A percentile compares a stretch with the other conserved stretches of the same genome.
These are phyloP conservation scores for Neurospora sp. DNA, from an alignment of 495 filamentous ascomycete species.

Conservation along the genomic window DNA sequence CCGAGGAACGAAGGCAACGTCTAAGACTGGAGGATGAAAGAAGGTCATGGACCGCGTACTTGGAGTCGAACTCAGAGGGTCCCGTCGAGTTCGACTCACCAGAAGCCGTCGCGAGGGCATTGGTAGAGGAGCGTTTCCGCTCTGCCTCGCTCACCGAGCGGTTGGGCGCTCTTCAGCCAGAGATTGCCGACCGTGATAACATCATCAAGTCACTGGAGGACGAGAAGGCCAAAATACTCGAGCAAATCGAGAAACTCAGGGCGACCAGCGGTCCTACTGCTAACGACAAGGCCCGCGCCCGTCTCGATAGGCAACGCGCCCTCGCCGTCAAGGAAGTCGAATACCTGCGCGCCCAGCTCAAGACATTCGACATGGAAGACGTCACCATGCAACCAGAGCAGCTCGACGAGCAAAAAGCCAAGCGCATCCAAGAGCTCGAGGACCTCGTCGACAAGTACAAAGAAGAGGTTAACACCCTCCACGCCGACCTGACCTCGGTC, in stretches of 20 bases:
- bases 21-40: constrained; percentile 84
- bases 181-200: constrained; percentile 70
- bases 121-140: constrained; percentile 73
- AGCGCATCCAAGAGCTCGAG: constrained; percentile 74
- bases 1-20: constrained; percentile 68
- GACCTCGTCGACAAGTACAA: constrained; percentile 80
- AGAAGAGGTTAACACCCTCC: constrained; percentile 63
- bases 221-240: constrained; percentile 49
- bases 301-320: constrained; percentile 68
- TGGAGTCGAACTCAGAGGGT: constrained; percentile 47
- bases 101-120: constrained; percentile 74
- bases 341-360: constrained; percentile 84
- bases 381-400: constrained; percentile 68
- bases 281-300: constrained; percentile 54
- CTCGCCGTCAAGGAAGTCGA: constrained; percentile 88
- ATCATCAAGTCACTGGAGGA: constrained; percentile 61
- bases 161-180: constrained; percentile 67
- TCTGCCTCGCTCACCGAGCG: constrained; percentile 66
- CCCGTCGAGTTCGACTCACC: constrained; percentile 74
- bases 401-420: constrained; percentile 64
- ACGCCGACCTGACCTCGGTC: constrained; percentile 59
- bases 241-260: constrained; percentile 63
- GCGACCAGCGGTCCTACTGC: constrained; percentile 30
- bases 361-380: constrained; percentile 85
- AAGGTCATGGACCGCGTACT: constrained; percentile 74